phyloP scores from a whole-genome alignment of 1,139 yeast species.

The Hemisphaericaspora subhashii region DNA sequence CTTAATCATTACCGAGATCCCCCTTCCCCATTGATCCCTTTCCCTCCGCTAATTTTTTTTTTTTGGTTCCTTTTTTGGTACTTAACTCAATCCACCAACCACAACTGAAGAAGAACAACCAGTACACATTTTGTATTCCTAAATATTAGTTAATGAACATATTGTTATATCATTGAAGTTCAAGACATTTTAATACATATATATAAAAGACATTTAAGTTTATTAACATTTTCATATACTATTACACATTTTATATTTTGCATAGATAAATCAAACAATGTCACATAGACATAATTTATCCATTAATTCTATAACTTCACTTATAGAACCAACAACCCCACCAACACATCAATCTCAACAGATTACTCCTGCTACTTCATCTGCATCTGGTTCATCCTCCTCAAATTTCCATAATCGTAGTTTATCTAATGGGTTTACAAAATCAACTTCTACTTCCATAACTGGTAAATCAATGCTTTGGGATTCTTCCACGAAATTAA shows the following conservation, averaged over 20 bases:
- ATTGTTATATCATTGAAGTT: too few species aligned
- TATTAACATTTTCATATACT: neutral
- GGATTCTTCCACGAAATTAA: conserved; percentile 29
- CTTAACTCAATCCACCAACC: too few species aligned
- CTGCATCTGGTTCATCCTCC: conserved; percentile 12
- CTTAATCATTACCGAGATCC: neutral
- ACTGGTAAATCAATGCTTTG: conserved; percentile 25
- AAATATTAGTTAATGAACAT: too few species aligned
- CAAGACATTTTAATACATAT: too few species aligned
- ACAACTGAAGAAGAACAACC: too few species aligned
- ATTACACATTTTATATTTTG: neutral
- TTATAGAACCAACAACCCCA: conserved; percentile 45
- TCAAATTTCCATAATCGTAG: conserved; percentile 12
- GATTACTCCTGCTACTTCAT: conserved; percentile 12
- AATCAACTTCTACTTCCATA: conserved; percentile 5
- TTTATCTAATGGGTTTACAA: conserved; percentile 9
- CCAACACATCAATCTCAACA: conserved; percentile 20
- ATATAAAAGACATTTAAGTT: neutral
- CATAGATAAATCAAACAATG: conserved; percentile 1
- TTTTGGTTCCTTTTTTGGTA: neutral
- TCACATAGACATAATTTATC: conserved; percentile 38
- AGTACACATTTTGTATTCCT: too few species aligned
- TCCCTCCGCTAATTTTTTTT: neutral
- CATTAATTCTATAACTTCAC: conserved; percentile 35
- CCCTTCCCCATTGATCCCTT: neutral